Conservation (phyloP, 352 stramenopile genomes). For the Pythium sp. region DNA sequence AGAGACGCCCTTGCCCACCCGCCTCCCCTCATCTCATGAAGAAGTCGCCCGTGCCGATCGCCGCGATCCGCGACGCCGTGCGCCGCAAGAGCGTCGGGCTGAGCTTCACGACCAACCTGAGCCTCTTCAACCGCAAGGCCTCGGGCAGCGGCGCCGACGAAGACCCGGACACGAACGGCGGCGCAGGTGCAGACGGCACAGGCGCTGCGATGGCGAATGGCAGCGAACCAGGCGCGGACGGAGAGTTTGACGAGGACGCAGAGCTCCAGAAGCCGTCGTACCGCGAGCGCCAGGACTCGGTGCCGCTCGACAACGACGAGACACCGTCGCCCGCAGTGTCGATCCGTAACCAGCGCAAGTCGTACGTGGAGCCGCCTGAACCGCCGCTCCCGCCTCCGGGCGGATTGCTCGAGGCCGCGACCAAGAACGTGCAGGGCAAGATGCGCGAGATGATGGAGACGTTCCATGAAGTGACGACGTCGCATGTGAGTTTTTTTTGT, state of each 20-base stretch:
- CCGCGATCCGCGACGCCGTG: constrained; percentile 59
- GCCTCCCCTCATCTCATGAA: too few species aligned
- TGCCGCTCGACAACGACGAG: constrained; percentile 32
- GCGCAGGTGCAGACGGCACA: neutral
- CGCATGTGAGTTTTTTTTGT: constrained; percentile 16
- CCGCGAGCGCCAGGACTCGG: constrained; percentile 41
- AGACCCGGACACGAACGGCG: constrained; percentile 15
- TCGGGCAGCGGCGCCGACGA: constrained; percentile 43
- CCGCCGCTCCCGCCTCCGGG: constrained; percentile 49
- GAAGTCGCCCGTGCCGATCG: constrained; percentile 47
- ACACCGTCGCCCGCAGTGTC: constrained; percentile 33
- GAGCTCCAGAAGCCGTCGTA: constrained; percentile 33
- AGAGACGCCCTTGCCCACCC: too few species aligned
- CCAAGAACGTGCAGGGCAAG: constrained; percentile 71
- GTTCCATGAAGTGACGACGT: constrained; percentile 55
- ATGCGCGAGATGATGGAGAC: constrained; percentile 66
- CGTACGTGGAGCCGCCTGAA: constrained; percentile 62
- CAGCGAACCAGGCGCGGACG: constrained; percentile 8
- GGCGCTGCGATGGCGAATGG: constrained; percentile 15
- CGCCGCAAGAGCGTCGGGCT: constrained; percentile 61
- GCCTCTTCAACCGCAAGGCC: constrained; percentile 43
- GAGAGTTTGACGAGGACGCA: constrained; percentile 38
- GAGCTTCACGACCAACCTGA: constrained; percentile 62
- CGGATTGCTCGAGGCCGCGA: constrained; percentile 55
- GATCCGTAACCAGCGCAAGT: constrained; percentile 18